A percentile compares a stretch with the other conserved stretches of the same genome.
Evolutionary conservation across 225 moss, liverwort and hornwort species (phyloP).

Genomic region (Ulota crispa): DNA sequence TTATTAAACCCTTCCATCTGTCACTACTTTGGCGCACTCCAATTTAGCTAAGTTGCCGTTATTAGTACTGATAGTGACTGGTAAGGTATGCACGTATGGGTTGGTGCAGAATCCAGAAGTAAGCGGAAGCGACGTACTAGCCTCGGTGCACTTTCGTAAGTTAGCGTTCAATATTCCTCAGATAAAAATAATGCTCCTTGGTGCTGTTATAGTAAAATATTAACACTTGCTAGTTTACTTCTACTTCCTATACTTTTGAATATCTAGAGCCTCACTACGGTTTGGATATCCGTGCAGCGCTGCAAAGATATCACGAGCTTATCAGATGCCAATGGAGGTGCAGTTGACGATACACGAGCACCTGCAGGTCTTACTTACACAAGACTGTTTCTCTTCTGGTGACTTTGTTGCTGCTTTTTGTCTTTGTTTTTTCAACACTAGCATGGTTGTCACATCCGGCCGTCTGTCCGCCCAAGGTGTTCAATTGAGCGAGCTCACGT

Average conservation of each 20-base stretch:
- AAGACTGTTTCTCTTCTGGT: background rate
- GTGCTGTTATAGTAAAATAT: background rate
- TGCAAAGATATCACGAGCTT: constrained; percentile 53
- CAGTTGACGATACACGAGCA: constrained; percentile 79
- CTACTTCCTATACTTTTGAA: background rate
- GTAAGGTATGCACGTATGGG: background rate
- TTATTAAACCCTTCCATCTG: too few relatives aligned
- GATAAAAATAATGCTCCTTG: background rate
- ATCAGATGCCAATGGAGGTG: constrained; percentile 57
- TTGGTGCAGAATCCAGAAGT: constrained; percentile 21
- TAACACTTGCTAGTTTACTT: background rate
- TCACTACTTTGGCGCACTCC: too few relatives aligned
- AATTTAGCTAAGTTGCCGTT: too few relatives aligned
- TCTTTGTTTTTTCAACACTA: background rate
- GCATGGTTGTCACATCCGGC: too few relatives aligned
- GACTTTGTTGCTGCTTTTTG: background rate
- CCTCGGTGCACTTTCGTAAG: constrained; percentile 14
- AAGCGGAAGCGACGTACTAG: constrained; percentile 19
- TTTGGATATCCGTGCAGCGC: constrained; percentile 41
- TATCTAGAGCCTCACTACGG: constrained; percentile 6
- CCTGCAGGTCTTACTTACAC: constrained; percentile 54
- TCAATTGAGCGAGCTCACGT: too few relatives aligned
- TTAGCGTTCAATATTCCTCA: background rate
- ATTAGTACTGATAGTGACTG: background rate
- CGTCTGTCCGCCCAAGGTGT: too few relatives aligned